phyloP scores from a whole-genome alignment of 495 filamentous ascomycete genomes.

The Pseudotulostoma volvatum region DNA sequence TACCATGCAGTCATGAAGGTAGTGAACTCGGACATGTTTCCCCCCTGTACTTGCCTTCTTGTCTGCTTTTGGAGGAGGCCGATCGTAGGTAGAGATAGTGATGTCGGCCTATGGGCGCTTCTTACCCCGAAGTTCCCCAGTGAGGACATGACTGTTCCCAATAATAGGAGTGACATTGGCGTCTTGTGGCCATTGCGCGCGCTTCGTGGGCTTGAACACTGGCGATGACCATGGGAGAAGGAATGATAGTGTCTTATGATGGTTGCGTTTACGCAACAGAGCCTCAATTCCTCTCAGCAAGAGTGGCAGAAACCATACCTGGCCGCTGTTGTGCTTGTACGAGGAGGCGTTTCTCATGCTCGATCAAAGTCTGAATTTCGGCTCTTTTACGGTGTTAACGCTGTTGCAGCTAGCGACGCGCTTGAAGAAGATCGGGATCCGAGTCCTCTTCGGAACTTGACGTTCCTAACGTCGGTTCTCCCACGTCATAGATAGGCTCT shows the following conservation, averaged over 20 bases:
- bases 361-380: not conserved
- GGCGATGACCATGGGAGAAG: too few species aligned
- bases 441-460: too few species aligned
- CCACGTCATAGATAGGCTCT: too few species aligned
- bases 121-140: not conserved
- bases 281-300: too few species aligned
- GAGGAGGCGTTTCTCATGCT: not conserved
- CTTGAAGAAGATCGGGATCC: not conserved
- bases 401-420: not conserved
- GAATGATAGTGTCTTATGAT: too few species aligned
- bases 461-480: too few species aligned
- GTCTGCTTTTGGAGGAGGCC: not conserved
- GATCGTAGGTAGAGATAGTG: not conserved
- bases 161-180: too few species aligned
- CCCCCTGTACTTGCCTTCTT: not conserved
- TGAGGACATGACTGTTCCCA: not conserved
- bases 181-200: not conserved
- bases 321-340: not conserved
- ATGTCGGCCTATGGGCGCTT: not conserved
- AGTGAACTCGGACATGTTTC: not conserved
- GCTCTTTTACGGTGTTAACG: not conserved
- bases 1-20: not conserved
- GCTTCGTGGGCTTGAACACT: not conserved
- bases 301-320: not conserved
- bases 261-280: too few species aligned